A percentile compares a stretch with the other conserved stretches of the same genome.
phyloP scores from a whole-genome alignment of 768 basidiomycete species.

The Cyathus striatus region DNA sequence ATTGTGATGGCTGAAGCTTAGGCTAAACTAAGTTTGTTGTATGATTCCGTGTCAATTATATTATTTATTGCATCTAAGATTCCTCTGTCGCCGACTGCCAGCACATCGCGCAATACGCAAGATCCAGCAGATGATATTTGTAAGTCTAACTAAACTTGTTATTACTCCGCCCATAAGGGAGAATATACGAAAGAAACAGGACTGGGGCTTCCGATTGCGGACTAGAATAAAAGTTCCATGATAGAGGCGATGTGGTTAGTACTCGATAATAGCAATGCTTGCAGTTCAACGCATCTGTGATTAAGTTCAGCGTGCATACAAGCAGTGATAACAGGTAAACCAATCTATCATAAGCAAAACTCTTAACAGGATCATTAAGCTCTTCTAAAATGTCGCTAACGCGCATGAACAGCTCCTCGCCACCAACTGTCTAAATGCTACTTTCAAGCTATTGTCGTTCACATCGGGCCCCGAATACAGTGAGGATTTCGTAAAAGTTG shows the following conservation, averaged over 20 bases:
- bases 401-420: conserved; percentile 62
- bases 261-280: conserved; percentile 51
- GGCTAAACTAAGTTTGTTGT: no score
- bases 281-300: conserved; percentile 68
- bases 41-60: no score
- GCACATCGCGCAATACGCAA: no score
- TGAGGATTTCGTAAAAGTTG: conserved; percentile 80
- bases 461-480: conserved; percentile 53
- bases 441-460: conserved; percentile 63
- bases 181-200: conserved; percentile 61
- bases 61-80: no score
- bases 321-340: conserved; percentile 13
- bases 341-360: conserved; percentile 86
- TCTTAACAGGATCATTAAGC: conserved; percentile 66
- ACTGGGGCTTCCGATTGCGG: conserved; percentile 54
- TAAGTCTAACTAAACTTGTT: no score
- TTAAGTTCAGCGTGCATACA: neutral
- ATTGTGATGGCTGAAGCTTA: no score
- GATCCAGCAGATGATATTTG: no score
- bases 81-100: no score
- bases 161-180: conserved; percentile 1
- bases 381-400: conserved; percentile 76
- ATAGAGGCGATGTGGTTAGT: conserved; percentile 58
- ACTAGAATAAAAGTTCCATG: conserved; percentile 54
- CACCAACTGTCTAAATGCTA: conserved; percentile 69